Evolutionary conservation across 1,284 basidiomycete species (phyloP), one percentile per base, ranked within the genome.

Genomic region (Sporisorium scitamineum): DNA sequence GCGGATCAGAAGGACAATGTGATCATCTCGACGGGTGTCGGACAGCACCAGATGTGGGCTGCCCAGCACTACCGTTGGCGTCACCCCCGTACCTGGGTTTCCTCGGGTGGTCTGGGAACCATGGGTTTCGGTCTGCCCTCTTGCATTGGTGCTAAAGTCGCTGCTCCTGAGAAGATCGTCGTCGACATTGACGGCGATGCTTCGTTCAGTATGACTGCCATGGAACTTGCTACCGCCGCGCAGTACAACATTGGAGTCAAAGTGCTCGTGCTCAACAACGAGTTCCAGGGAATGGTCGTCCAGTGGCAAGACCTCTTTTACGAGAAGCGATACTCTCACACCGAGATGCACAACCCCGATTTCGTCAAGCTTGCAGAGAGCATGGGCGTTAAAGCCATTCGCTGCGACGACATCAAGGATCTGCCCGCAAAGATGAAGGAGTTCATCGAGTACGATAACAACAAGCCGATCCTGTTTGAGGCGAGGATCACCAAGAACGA

Each of bases 21-120:
- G 31, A 88, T 99, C 81, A 88, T 99, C 73, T 88, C 94, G 3
- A 98, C 97, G 3, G 96, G 96, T 82, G 97, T 99, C 26, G 97
- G 97, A 5, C 96, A 98, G 87, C 96, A 99, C 88, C 96, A 99
- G 87, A 99, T 99, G 96, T 99, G 95, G 95, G 95, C 96, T 1
- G 94, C 94, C 52, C 97, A 99, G 87, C 89, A 93, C 86, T 98
- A 91, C 87, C 89, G 95, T 78, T 98, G 95, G 95, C 92, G 88
- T 67, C 87, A 91, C 57, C 96, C 96, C 0, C 89, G 92, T 45
- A 90, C 93, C 37, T 93, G 95, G 92, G 91, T 99, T 68, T 95
- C 95, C 9, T 96, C 94, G n/a, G 96, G 96, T 80, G 96, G 96
- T 78, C 90, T 98, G 22, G 96, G 96, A 13, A 86, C 86, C 18